phyloP scores from a whole-genome alignment of 2,329 filamentous ascomycete genomes.

The Colletotrichum limetticola region DNA sequence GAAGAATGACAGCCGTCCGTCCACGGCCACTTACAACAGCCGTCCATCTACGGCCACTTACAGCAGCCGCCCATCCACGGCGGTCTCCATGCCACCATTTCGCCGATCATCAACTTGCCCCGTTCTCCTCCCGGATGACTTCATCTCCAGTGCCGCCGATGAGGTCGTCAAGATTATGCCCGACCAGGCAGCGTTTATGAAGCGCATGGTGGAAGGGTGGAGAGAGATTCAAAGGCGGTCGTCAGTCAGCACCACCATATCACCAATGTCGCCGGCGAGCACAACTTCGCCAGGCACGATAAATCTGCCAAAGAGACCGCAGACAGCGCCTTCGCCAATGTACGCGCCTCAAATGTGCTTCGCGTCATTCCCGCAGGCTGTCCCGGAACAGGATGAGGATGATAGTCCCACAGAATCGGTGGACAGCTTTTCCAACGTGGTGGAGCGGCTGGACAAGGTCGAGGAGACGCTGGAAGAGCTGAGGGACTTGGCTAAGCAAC shows the following conservation, averaged over 20 bases:
- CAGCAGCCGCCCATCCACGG: conserved; percentile 17
- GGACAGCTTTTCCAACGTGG: neutral
- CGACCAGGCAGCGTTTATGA: conserved; percentile 31
- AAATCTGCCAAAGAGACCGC: conserved; percentile 13
- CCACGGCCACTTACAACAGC: neutral
- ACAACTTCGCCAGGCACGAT: neutral
- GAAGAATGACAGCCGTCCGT: conserved; percentile 8
- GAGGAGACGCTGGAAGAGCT: conserved; percentile 24
- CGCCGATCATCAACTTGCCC: conserved; percentile 25
- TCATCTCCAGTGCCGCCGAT: conserved; percentile 27
- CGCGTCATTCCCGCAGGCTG: conserved; percentile 24
- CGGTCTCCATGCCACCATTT: conserved; percentile 22
- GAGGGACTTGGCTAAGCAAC: conserved; percentile 19
- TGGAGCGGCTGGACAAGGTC: conserved; percentile 5
- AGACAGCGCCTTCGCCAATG: conserved; percentile 16
- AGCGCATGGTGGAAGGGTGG: conserved; percentile 30
- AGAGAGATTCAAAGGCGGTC: conserved; percentile 27
- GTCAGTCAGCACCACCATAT: neutral
- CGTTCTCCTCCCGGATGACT: conserved; percentile 15
- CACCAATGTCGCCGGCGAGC: neutral
- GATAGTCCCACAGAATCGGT: conserved; percentile 17
- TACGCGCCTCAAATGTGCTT: conserved; percentile 20
- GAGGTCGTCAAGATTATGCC: conserved; percentile 33
- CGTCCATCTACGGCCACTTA: conserved; percentile 1
- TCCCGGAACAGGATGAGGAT: conserved; percentile 12